Conservation (phyloP, 1,284 basidiomycete species). For the Schizopora paradoxa region DNA sequence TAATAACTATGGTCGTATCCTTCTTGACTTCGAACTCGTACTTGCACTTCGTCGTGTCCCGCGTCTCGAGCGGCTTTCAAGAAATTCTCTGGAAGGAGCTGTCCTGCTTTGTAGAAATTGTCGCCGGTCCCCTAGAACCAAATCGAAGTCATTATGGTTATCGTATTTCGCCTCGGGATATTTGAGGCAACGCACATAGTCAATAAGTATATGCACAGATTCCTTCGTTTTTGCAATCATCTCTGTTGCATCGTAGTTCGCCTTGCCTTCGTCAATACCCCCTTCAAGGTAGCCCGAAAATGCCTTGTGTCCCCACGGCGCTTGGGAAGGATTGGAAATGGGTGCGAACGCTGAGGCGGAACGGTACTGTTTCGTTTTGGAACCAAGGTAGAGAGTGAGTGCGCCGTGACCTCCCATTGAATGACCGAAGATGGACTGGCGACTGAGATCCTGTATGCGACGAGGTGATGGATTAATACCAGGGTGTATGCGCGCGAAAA, state of each 20-base stretch:
- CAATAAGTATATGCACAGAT: conserved; percentile 77
- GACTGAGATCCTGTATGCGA: conserved; percentile 51
- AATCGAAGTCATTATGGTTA: background rate
- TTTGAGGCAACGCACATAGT: conserved; percentile 55
- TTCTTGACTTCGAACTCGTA: conserved; percentile 76
- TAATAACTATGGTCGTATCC: conserved; percentile 94
- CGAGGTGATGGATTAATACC: conserved; percentile 5
- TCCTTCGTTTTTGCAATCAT: conserved; percentile 65
- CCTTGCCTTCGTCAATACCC: conserved; percentile 72
- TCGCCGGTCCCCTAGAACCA: conserved; percentile 73
- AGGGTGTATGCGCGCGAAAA: too few species aligned
- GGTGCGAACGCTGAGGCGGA: conserved; percentile 95
- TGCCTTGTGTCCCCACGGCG: conserved; percentile 91
- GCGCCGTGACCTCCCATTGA: conserved; percentile 95
- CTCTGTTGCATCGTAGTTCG: conserved; percentile 79
- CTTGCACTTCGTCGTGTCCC: conserved; percentile 71
- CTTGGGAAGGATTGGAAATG: conserved; percentile 83
- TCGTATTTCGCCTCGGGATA: background rate
- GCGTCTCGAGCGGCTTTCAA: conserved; percentile 68
- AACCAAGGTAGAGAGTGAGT: conserved; percentile 83
- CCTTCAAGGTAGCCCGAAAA: conserved; percentile 85
- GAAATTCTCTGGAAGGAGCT: conserved; percentile 89
- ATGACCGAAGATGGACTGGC: conserved; percentile 82
- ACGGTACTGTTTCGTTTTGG: conserved; percentile 65
- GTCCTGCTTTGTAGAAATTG: conserved; percentile 80